phyloP scores from a whole-genome alignment of 805 yeast species.

The Wickerhamomyces canadensis region DNA sequence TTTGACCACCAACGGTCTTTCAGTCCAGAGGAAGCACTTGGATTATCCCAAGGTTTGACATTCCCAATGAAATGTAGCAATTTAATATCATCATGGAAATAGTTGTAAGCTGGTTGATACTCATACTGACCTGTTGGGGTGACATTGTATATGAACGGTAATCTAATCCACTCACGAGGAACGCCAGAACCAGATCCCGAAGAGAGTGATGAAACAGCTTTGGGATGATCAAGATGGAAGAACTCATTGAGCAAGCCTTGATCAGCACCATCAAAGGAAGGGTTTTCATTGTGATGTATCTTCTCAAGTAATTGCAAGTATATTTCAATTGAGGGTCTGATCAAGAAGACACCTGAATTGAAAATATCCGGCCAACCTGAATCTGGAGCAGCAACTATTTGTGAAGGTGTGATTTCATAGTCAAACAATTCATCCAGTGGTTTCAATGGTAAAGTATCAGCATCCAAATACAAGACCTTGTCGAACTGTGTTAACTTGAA shows the following conservation, averaged over 20 bases:
- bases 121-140: constrained; percentile 68
- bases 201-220: not conserved
- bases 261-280: constrained; percentile 81
- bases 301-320: constrained; percentile 34
- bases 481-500: constrained; percentile 42
- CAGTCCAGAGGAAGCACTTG: constrained; percentile 11
- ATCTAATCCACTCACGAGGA: constrained; percentile 47
- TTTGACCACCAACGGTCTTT: constrained; percentile 21
- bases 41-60: constrained; percentile 47
- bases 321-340: constrained; percentile 43
- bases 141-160: constrained; percentile 83
- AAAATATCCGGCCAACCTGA: constrained; percentile 87
- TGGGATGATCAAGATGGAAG: constrained; percentile 30
- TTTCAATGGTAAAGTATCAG: constrained; percentile 51
- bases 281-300: constrained; percentile 21
- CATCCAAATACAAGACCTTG: constrained; percentile 54
- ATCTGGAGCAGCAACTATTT: constrained; percentile 54
- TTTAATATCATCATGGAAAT: constrained; percentile 40
- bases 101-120: constrained; percentile 62
- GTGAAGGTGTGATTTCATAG: constrained; percentile 16
- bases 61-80: constrained; percentile 66
- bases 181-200: not conserved
- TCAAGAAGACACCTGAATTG: constrained; percentile 67
- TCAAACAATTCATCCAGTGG: constrained; percentile 20
- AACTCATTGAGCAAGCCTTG: constrained; percentile 79